Percentiles rank a stretch among this genome's conserved stretches.
These are phyloP conservation scores for Termitomyces sp. DNA, from an alignment of 768 basidiomycete species.

Conservation along the genomic window DNA sequence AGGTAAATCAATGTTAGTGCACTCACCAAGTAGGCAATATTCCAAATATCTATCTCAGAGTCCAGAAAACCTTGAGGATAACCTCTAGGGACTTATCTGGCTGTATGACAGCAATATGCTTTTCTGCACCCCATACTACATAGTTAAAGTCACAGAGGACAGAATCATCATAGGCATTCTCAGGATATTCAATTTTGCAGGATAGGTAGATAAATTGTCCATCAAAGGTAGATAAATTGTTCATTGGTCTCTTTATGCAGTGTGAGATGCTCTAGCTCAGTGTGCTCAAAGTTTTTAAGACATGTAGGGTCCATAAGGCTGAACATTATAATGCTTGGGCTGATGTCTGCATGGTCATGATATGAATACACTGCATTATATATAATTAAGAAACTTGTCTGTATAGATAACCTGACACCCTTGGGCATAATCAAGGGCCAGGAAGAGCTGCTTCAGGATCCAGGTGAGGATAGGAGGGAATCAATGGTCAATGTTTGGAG, in stretches of 20 bases:
- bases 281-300: conserved; percentile 7
- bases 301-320: not conserved
- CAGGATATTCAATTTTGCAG: not conserved
- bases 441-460: not conserved
- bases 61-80: conserved; percentile 21
- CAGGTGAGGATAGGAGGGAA: not conserved
- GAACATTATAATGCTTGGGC: not conserved
- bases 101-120: conserved; percentile 14
- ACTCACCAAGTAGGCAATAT: conserved; percentile 22
- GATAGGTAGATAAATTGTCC: conserved; percentile 12
- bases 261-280: conserved; percentile 7
- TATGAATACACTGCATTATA: not conserved
- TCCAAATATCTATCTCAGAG: conserved; percentile 25
- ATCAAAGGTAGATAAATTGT: conserved; percentile 12
- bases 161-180: conserved; percentile 4
- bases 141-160: conserved; percentile 20
- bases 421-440: not conserved
- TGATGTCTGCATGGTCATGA: not conserved
- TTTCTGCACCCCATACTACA: conserved; percentile 8
- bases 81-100: conserved; percentile 23
- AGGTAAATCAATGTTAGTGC: not conserved
- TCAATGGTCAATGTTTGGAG: not conserved
- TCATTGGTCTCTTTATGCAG: conserved; percentile 12
- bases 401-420: not conserved
- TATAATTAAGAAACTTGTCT: not conserved